Evolutionary conservation across 129 eudicot species (phyloP), one percentile per base, ranked within the genome.

Genomic region (Ambrosia artemisiifolia): DNA sequence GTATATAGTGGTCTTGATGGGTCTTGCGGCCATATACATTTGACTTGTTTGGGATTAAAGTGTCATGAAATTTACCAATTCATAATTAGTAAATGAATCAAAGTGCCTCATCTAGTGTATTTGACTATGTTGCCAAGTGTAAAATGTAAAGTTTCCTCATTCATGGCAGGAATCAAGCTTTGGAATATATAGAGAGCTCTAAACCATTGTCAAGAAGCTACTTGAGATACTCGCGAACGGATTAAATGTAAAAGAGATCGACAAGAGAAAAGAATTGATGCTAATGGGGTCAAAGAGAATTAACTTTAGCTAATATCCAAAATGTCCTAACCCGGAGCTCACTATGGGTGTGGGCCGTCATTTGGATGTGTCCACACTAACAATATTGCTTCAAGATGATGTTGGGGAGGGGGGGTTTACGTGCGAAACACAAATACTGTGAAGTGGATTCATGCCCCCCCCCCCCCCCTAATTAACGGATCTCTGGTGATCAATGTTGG

Each of bases 311-410:
- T 74, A 87, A 73, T 87, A 87, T 30, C 93, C 93, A 10, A 71
- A 46, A 32, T 87, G 89, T 28, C 89, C 94, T 1, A 76, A 78
- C 47, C 94, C 89, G 0, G 85, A 87, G 69, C 87, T 82, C 28
- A 79, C 84, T 3, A 69, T 84, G 3, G 90, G 90, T 20, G 90
- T 79, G 11, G 90, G 87, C 0, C 85, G 80, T 30, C 94, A 87
- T 46, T 82, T 85, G 5, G 89, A 87, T 36, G 79, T 87, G 6
- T 87, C 93, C 7, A 75, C 85, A 3, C 78, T 87, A 2, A 87
- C 93, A 1, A 6, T 84, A 54, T 87, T 87, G 74, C 87, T 87
- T 38, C 94, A 87, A 75, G 94, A 85, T 17, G 79, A 84, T 12
- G 77, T 76, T 0, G 86, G 88, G n/a, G n/a, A n/a, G n/a, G n/a